Percentiles rank a stretch among this genome's conserved stretches.
phyloP scores from a whole-genome alignment of 75 land plant genomes.

The Pinus tabuliformis region DNA sequence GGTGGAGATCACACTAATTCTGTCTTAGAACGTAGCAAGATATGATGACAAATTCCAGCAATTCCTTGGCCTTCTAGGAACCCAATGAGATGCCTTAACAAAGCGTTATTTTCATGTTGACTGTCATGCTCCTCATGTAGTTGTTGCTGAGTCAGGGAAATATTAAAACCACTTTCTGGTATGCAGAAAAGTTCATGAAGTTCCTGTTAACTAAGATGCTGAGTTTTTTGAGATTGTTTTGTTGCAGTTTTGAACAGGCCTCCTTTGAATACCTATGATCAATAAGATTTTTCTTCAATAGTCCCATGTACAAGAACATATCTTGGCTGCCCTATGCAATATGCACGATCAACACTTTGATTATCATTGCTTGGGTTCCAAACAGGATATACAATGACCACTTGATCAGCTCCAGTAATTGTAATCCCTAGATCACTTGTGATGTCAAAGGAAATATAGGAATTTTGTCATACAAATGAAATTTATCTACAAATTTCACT shows the following conservation, averaged over 20 bases:
- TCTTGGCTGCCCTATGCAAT: constrained; percentile 89
- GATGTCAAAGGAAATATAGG: constrained; percentile 84
- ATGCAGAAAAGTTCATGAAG: constrained; percentile 76
- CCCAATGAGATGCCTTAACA: constrained; percentile 54
- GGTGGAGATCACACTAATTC: too few relatives aligned
- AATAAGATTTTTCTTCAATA: constrained; percentile 87
- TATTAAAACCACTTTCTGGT: constrained; percentile 88
- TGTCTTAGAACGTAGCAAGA: too few relatives aligned
- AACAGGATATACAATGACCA: constrained; percentile 1
- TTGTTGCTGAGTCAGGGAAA: constrained; percentile 89
- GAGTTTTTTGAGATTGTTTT: constrained; percentile 82
- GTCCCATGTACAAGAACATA: constrained; percentile 50
- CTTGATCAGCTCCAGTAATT: constrained; percentile 74
- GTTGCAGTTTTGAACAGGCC: constrained; percentile 91
- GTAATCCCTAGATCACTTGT: too few relatives aligned
- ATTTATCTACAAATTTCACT: constrained; percentile 78
- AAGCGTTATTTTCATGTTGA: constrained; percentile 64
- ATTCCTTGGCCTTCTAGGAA: constrained; percentile 16
- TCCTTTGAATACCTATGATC: constrained; percentile 93
- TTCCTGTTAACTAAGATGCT: constrained; percentile 95
- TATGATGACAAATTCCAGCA: too few relatives aligned
- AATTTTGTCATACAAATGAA: constrained; percentile 63
- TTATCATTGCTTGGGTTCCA: constrained; percentile 99
- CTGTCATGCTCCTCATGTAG: constrained; percentile 80
- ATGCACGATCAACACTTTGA: constrained; percentile 98